Percentiles rank a stretch among this genome's conserved stretches.
phyloP scores from a whole-genome alignment of 441 rosid species.

The Kokia cookei region DNA sequence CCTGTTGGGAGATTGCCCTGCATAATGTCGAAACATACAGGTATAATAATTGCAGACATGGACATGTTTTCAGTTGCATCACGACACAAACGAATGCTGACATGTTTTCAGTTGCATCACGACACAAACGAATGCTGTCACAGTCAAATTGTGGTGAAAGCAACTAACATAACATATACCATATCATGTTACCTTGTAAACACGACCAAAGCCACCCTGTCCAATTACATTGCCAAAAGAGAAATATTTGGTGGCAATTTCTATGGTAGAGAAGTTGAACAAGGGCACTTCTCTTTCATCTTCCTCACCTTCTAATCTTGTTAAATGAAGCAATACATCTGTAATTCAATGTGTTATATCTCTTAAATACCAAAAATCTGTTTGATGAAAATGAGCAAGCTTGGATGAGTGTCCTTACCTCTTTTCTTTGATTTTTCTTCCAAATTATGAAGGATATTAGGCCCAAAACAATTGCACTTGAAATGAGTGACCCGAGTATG shows the following conservation, averaged over 20 bases:
- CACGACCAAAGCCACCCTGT: no score
- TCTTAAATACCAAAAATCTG: not conserved
- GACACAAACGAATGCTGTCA: no score
- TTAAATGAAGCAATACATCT: not conserved
- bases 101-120: no score
- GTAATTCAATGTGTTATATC: not conserved
- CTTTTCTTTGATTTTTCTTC: constrained; percentile 1
- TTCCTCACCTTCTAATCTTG: not conserved
- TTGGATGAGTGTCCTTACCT: not conserved
- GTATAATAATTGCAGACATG: not conserved
- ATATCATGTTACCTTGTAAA: no score
- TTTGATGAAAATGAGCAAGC: not conserved
- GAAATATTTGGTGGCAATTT: no score
- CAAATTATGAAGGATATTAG: not conserved
- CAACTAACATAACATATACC: no score
- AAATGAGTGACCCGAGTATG: not conserved
- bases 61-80: no score
- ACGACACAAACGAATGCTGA: no score
- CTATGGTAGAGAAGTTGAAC: no score
- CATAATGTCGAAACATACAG: not conserved
- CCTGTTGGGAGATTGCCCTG: constrained; percentile 6
- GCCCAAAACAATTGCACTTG: not conserved
- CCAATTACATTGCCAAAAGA: no score
- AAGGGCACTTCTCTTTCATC: constrained; percentile 21
- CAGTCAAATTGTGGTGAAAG: no score